These are phyloP conservation scores for Begonia peltatifolia DNA, from an alignment of 306 rosid genomes.

Conservation along the genomic window DNA sequence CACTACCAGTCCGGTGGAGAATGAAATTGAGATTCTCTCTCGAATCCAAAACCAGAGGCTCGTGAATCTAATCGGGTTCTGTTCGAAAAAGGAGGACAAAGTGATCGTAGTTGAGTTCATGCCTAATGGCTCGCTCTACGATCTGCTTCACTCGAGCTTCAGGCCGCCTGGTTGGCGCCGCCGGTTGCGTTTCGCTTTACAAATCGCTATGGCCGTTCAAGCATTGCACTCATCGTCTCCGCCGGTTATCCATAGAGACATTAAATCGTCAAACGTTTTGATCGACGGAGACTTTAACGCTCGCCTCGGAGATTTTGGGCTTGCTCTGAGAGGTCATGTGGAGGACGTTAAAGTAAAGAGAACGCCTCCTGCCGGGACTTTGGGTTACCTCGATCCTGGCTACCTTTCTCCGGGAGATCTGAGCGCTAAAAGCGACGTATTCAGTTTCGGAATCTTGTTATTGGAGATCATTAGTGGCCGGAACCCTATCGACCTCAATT, in stretches of 20 bases:
- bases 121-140: conserved; percentile 71
- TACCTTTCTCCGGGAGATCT: conserved; percentile 77
- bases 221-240: conserved; percentile 46
- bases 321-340: conserved; percentile 65
- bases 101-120: conserved; percentile 66
- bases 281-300: conserved; percentile 44
- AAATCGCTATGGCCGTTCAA: conserved; percentile 52
- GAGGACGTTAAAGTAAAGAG: conserved; percentile 64
- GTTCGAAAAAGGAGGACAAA: conserved; percentile 19
- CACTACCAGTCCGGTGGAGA: conserved; percentile 38
- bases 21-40: conserved; percentile 88
- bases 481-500: conserved; percentile 56
- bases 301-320: conserved; percentile 64
- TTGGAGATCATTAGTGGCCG: conserved; percentile 66
- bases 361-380: conserved; percentile 77
- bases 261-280: conserved; percentile 60
- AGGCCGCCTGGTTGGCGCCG: conserved; percentile 64
- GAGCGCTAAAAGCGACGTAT: conserved; percentile 68
- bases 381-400: conserved; percentile 71
- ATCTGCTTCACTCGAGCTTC: conserved; percentile 25
- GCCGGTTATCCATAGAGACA: conserved; percentile 73
- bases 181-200: conserved; percentile 32
- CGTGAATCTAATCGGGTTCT: conserved; percentile 65
- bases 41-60: conserved; percentile 39
- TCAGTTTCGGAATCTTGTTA: conserved; percentile 70